Evolutionary conservation across 768 basidiomycete genomes (phyloP).

Genomic region (Lactarius deliciosus): DNA sequence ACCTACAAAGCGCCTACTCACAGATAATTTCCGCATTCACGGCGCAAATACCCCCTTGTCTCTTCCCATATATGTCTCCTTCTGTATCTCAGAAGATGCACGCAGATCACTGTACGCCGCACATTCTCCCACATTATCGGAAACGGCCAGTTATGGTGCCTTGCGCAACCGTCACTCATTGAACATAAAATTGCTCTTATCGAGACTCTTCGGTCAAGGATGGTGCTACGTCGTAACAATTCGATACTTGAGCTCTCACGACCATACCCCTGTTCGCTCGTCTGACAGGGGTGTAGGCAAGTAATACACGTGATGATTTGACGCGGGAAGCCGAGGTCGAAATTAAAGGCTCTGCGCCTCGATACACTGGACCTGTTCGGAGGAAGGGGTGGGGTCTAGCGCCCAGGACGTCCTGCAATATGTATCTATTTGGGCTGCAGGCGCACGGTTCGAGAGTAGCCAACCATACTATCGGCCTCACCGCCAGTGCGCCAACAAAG

Average conservation of each 20-base stretch:
- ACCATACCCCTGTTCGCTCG: neutral
- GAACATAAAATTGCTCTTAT: no score
- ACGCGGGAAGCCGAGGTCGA: constrained; percentile 49
- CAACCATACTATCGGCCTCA: no score
- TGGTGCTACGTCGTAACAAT: no score
- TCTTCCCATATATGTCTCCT: neutral
- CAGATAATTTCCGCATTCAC: neutral
- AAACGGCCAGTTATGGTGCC: neutral
- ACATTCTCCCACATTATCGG: neutral
- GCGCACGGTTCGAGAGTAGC: no score
- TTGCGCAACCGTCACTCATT: neutral
- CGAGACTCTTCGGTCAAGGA: neutral
- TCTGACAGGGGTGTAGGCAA: neutral
- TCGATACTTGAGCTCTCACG: no score
- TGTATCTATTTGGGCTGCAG: no score
- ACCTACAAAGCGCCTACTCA: neutral
- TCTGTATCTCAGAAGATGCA: neutral
- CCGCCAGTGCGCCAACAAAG: no score
- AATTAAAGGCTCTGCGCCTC: constrained; percentile 23
- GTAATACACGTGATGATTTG: constrained; percentile 36
- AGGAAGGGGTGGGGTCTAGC: constrained; percentile 44
- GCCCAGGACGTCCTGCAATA: no score
- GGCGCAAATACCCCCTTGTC: neutral
- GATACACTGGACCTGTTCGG: constrained; percentile 29
- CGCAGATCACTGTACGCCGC: neutral